A percentile compares a stretch with the other conserved stretches of the same genome.
phyloP scores from a whole-genome alignment of 495 filamentous ascomycete species.

The Daldinia vernicosa region DNA sequence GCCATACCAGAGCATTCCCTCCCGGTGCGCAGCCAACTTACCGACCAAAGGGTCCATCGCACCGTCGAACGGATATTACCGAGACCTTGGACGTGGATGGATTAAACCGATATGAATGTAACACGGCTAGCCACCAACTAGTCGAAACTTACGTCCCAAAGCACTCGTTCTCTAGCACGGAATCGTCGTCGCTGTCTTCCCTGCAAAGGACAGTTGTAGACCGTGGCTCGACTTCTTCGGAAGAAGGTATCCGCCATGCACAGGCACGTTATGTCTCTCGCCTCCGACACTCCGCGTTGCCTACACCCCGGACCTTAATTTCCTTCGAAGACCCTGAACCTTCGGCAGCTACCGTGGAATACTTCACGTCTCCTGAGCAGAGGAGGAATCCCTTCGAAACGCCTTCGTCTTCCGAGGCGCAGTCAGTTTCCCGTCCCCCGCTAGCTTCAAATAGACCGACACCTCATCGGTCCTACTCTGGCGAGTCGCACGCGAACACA shows the following conservation, averaged over 20 bases:
- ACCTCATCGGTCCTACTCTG: slow-evolving; percentile 46
- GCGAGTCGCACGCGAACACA: slow-evolving; percentile 58
- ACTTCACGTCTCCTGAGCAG: slow-evolving; percentile 31
- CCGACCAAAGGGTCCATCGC: slow-evolving; percentile 33
- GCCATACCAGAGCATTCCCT: slow-evolving; percentile 22
- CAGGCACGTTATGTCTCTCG: slow-evolving; percentile 36
- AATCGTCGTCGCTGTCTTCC: slow-evolving; percentile 40
- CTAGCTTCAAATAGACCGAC: slow-evolving; percentile 41
- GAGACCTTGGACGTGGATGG: slow-evolving; percentile 16
- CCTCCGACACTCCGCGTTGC: slow-evolving; percentile 25
- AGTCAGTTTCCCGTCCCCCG: slow-evolving; percentile 31
- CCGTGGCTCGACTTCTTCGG: slow-evolving; percentile 43
- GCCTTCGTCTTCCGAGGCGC: slow-evolving; percentile 10
- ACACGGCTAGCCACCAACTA: slow-evolving; percentile 11
- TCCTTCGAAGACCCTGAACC: slow-evolving; percentile 22
- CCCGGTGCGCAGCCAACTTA: slow-evolving; percentile 37
- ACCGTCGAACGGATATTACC: slow-evolving; percentile 19
- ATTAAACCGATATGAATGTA: slow-evolving; percentile 20
- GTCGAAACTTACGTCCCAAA: slow-evolving; percentile 45
- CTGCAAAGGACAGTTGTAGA: slow-evolving; percentile 38
- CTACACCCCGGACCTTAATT: slow-evolving; percentile 14
- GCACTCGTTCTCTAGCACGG: slow-evolving; percentile 38
- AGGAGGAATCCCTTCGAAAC: slow-evolving; percentile 38
- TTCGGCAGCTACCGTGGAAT: slow-evolving; percentile 9
- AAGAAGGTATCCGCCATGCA: slow-evolving; percentile 33